Evolutionary conservation across 257 asterid species (phyloP), one percentile per base, ranked within the genome.

Genomic region (Parsonsia alboflavescens): DNA sequence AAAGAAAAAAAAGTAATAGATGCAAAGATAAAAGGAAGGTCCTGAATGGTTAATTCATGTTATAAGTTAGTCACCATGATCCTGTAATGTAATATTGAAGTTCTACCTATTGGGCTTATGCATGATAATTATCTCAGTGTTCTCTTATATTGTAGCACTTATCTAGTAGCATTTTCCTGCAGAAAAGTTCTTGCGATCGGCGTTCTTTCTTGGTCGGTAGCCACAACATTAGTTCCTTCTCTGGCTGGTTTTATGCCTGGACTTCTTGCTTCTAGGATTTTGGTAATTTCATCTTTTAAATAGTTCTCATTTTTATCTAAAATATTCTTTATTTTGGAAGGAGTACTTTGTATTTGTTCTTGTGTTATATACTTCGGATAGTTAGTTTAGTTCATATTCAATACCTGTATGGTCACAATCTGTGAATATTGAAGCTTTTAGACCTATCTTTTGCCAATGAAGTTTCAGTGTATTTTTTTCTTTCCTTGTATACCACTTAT

Each of bases 221-320:
- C 97, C 82, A 94, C 99, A 59, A 86, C 90, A 46, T 71, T 90
- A 80, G 97, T 92, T 86, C 99, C 98, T 75, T 19, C 80, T 78
- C 84, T 90, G 74, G 91, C 98, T 57, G 97, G 96, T 28, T 92
- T 82, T 82, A 86, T 89, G 96, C 98, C 98, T n/a, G 98, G 90
- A 70, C 98, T 92, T 84, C 73, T 90, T 76, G 82, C 89, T 45
- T 86, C 93, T 72, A 88, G 98, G 86, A 88, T 92, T 78, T 83
- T 92, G 97, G 98, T 92, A 86, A 84, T 81, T 75, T 30, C 30
- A 50, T 74, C 67, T 62, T 71, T 77, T 65, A 42, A 70, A 30
- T 6, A 72, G 72, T 24, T 42, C 42, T 30, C 11, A 24, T 54
- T 57, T 70, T 50, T 28, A 30, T 44, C 28, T 33, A 39, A 54